Conservation (phyloP, 1,284 basidiomycete genomes). For the Chiua sp. region DNA sequence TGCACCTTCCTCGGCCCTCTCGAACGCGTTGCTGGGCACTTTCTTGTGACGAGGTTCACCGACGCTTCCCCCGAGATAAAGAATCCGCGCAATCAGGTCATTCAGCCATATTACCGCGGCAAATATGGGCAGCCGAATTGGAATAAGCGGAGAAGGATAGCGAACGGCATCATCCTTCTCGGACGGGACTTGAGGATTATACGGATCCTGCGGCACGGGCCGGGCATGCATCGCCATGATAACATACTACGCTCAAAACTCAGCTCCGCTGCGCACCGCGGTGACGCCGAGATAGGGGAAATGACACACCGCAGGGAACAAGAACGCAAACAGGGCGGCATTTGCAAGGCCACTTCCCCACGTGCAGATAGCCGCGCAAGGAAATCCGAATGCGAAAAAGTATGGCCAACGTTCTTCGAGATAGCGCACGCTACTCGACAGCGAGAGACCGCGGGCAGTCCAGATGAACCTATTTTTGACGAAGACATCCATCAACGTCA, state of each 20-base stretch:
- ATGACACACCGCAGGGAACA: conserved; percentile 69
- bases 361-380: conserved; percentile 69
- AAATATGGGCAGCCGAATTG: conserved; percentile 80
- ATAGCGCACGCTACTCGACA: conserved; percentile 70
- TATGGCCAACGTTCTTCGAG: conserved; percentile 89
- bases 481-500: conserved; percentile 7
- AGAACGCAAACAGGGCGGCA: conserved; percentile 75
- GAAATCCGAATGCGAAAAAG: conserved; percentile 81
- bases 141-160: conserved; percentile 75
- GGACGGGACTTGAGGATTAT: conserved; percentile 56
- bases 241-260: conserved; percentile 58
- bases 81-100: conserved; percentile 65
- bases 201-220: conserved; percentile 71
- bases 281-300: conserved; percentile 12
- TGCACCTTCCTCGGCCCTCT: conserved; percentile 59
- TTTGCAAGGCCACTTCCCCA: conserved; percentile 77
- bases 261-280: not conserved
- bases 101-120: conserved; percentile 76
- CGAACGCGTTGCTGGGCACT: conserved; percentile 48
- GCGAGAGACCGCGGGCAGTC: conserved; percentile 72
- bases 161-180: conserved; percentile 47
- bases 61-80: conserved; percentile 57
- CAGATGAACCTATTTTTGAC: conserved; percentile 66
- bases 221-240: conserved; percentile 78
- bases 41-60: conserved; percentile 32